These are phyloP conservation scores for Nectriaceae sp. DNA, from an alignment of 2,329 filamentous ascomycete species.

Conservation along the genomic window DNA sequence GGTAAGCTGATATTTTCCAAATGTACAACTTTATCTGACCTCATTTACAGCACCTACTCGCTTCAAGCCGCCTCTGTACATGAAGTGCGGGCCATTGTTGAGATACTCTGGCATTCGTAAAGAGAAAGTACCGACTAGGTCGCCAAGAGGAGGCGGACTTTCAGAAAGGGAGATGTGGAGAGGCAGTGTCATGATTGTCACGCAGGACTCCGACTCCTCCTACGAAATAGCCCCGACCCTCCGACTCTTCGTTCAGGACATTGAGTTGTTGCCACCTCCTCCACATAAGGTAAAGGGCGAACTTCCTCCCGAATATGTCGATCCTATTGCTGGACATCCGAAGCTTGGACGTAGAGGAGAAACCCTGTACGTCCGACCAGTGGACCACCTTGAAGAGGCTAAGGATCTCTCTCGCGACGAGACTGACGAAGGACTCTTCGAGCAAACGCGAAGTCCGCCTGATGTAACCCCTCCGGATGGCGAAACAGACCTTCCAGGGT, in stretches of 20 bases:
- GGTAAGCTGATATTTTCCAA: constrained; percentile 39
- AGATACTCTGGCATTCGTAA: constrained; percentile 83
- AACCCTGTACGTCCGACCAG: constrained; percentile 83
- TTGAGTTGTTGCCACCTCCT: constrained; percentile 78
- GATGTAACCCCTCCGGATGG: constrained; percentile 47
- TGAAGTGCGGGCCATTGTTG: constrained; percentile 88
- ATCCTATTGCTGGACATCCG: constrained; percentile 83
- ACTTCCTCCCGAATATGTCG: constrained; percentile 79
- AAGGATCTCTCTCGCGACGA: constrained; percentile 79
- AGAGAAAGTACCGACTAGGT: constrained; percentile 50
- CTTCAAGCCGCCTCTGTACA: constrained; percentile 81
- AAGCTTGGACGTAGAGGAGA: constrained; percentile 85
- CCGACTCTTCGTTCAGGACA: constrained; percentile 83
- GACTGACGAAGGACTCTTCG: constrained; percentile 81
- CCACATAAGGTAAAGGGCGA: constrained; percentile 67
- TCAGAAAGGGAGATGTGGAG: constrained; percentile 81
- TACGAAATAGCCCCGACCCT: constrained; percentile 79
- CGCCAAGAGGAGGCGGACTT: constrained; percentile 26
- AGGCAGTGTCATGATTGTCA: constrained; percentile 95
- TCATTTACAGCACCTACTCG: constrained; percentile 56
- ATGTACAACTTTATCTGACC: background rate
- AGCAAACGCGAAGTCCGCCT: constrained; percentile 59
- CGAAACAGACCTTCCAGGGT: constrained; percentile 50
- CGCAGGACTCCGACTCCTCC: constrained; percentile 77
- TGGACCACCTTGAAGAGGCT: constrained; percentile 80